Base-by-base conservation (phyloP, 2,329 filamentous ascomycete genomes). In the Tolypocladium endophyticum region DNA sequence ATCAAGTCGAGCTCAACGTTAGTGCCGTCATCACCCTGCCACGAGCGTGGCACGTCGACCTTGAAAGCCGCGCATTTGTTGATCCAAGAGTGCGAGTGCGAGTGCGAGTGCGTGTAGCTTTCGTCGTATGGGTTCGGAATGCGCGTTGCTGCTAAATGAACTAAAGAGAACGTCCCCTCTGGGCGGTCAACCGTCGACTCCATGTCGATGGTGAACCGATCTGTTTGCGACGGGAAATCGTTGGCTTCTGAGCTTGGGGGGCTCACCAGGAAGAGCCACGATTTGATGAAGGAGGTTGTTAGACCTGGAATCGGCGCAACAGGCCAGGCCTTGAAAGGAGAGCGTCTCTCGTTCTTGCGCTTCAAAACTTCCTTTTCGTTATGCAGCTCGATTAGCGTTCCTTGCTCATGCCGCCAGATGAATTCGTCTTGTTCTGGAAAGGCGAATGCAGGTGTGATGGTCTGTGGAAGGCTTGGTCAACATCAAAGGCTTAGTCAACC, bases 1-100 rank as follows among this genome's bases (percentile, higher is more conserved):
- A 88, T 74, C 78, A 88, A 70, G 77, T 89, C 56, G 68, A 72
- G 25, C 12, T 72, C 66, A 1, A 68, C 16, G 2, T 68, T 61
- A 0, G 58, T 56, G 0, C 70, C 71, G 0, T 69, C 62, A 0
- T 65, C 59, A 0, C 63, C 65, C 28, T 68, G 62, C 65, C 67
- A 70, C 0, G 71, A 69, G 2, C 71, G 66, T 3, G 68, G 68
- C 0, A 73, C 69, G 1, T 74, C 70, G 1, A 74, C 67, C 33
- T 72, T 70, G 61, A 74, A 72, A 0, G 71, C 71, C 0, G 71
- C 72, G 43, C 64, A 70, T 8, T 55, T 67, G 3, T 62, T 57
- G 4, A 65, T 61, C 9, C 59, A 50, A 6, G 58, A 14, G 7
- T n/a, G n/a, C n/a, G n/a, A n/a, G n/a, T n/a, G n/a, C n/a, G n/a